Evolutionary conservation across 2,329 filamentous ascomycete genomes (phyloP).

Genomic region (Aspergillus sp.): DNA sequence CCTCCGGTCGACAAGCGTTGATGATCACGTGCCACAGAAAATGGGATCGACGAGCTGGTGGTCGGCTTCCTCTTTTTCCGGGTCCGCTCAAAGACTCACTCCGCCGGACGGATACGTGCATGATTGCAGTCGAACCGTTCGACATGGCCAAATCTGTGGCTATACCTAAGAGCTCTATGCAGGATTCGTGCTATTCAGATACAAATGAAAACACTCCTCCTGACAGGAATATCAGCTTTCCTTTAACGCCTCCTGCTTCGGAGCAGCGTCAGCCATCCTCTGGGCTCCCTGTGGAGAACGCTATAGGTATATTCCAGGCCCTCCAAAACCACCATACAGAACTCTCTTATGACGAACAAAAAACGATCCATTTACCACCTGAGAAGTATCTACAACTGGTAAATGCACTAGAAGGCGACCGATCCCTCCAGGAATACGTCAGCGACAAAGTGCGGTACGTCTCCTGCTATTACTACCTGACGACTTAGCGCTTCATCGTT

Average conservation of each 20-base stretch:
- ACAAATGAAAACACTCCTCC: neutral
- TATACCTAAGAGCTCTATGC: neutral
- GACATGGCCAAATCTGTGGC: neutral
- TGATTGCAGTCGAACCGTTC: neutral
- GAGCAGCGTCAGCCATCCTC: neutral
- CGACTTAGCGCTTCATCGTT: neutral
- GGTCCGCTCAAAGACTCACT: neutral
- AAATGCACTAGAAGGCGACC: neutral
- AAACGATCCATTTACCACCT: neutral
- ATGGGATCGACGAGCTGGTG: no score
- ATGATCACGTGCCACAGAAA: no score
- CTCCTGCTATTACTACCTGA: neutral
- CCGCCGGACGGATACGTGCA: neutral
- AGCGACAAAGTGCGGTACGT: constrained; percentile 5
- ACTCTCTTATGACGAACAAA: neutral
- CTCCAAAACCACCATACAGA: neutral
- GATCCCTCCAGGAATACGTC: neutral
- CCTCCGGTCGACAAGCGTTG: no score
- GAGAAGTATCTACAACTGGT: neutral
- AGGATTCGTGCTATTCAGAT: neutral
- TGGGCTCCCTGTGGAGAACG: neutral
- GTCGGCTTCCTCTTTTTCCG: neutral
- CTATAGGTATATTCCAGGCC: neutral
- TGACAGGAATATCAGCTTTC: neutral
- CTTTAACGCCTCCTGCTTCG: neutral